Base-by-base conservation (phyloP, 495 filamentous ascomycete species). In the Trichoderma asperelloides region DNA sequence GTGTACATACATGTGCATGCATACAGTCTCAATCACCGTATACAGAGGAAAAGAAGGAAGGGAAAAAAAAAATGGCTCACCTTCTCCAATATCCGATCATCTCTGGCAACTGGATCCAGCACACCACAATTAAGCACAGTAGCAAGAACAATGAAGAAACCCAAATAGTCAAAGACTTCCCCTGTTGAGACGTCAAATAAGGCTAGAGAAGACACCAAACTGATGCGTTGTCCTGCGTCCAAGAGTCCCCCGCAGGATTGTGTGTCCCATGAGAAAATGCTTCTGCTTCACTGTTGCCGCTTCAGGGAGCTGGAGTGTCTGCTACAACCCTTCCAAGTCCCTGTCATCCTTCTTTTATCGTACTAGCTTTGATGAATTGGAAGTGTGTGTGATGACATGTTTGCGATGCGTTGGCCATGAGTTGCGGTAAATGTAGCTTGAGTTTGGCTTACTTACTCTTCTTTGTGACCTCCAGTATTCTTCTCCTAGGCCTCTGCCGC, bases 221-320 rank as follows among this genome's bases (percentile, higher is more conserved):
- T 30, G 55, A 60, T 60, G 55, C 55, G 55, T 60, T 60, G 55
- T 60, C 55, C 55, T 60, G 55, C 55, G 21, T 60, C 55, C 3
- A 60, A 18, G 55, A 12, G 23, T 12, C 9, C 55, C 55, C 55
- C 55, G 55, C 55, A 60, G 47, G 5, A 21, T 51, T 11, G 55
- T 11, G 55, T 27, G 18, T 47, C 55, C 55, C 16, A 28, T 7
- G 55, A 60, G 55, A 30, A 28, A 2, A 28, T 18, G 8, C 7
- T 6, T 1, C 7, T 21, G 18, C 25, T 30, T 28, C 25, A 13
- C 25, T 28, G n/a, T 60, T 60, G 55, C 55, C 55, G 16, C 16
- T 60, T 60, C 16, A 9, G 12, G 55, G 25, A 30, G 0, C 27
- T 60, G 25, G 55, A 28, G 23, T n/a, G 9, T 30, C n/a, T 60